These are phyloP conservation scores for Miamiensis avidus DNA, from an alignment of 169 alveolate genomes.

Conservation along the genomic window DNA sequence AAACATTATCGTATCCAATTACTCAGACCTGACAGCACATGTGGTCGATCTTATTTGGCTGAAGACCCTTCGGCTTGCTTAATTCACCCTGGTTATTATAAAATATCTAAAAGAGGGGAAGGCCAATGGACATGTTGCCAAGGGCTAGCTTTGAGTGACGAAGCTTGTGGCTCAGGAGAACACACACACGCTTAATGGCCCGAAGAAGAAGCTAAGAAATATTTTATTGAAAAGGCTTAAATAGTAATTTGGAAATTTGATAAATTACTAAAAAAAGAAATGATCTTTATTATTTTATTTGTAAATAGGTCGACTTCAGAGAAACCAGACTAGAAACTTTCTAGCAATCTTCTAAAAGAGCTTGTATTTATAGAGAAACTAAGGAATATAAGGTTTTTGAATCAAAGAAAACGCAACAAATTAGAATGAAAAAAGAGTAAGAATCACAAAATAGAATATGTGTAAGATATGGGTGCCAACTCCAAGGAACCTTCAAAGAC, in stretches of 20 bases:
- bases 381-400: slow-evolving; percentile 64
- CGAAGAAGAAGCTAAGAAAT: slow-evolving; percentile 84
- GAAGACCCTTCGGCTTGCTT: slow-evolving; percentile 61
- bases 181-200: slow-evolving; percentile 83
- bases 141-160: slow-evolving; percentile 50
- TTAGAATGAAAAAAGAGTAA: slow-evolving; percentile 56
- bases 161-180: slow-evolving; percentile 62
- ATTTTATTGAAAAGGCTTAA: slow-evolving; percentile 62
- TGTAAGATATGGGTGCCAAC: slow-evolving; percentile 81
- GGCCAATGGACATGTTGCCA: slow-evolving; percentile 81
- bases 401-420: slow-evolving; percentile 50
- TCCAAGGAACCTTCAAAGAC: slow-evolving; percentile 60
- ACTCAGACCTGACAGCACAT: slow-evolving; percentile 53
- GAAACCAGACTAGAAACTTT: slow-evolving; percentile 38
- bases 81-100: slow-evolving; percentile 71
- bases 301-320: neutral
- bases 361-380: slow-evolving; percentile 63
- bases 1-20: too few relatives aligned
- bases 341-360: slow-evolving; percentile 59
- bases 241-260: slow-evolving; percentile 3
- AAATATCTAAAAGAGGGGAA: slow-evolving; percentile 41
- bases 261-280: neutral
- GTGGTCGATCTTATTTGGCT: slow-evolving; percentile 65
- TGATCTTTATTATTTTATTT: too few relatives aligned
- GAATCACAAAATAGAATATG: slow-evolving; percentile 74